Percentiles rank a stretch among this genome's conserved stretches.
Conservation (phyloP, 1,139 yeast genomes). For the Geotrichum carabidarum region DNA sequence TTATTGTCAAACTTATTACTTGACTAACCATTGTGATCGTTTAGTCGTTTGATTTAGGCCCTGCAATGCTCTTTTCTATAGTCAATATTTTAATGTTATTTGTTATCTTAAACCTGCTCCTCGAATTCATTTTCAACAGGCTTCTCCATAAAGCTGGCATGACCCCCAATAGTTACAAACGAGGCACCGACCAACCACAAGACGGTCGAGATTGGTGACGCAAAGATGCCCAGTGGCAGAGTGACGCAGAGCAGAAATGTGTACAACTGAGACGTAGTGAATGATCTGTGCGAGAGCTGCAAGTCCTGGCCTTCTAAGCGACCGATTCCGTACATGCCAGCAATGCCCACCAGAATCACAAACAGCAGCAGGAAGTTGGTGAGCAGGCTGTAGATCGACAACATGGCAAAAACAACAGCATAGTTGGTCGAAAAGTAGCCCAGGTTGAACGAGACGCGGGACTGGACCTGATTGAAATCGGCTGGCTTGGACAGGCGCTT, state of each 20-base stretch:
- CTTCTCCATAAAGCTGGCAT: slow-evolving; percentile 92
- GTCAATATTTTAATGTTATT: slow-evolving; percentile 1
- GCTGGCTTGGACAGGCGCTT: slow-evolving; percentile 86
- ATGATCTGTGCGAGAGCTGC: slow-evolving; percentile 43
- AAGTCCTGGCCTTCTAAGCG: slow-evolving; percentile 78
- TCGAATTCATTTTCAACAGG: slow-evolving; percentile 97
- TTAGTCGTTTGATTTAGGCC: neutral
- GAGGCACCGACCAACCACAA: slow-evolving; percentile 98
- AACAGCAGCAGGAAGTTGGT: slow-evolving; percentile 81
- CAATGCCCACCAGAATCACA: slow-evolving; percentile 53
- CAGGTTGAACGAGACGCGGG: slow-evolving; percentile 79
- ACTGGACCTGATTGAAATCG: slow-evolving; percentile 83
- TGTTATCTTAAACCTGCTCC: slow-evolving; percentile 47
- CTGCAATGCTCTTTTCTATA: neutral
- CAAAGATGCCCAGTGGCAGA: slow-evolving; percentile 84
- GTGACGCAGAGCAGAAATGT: slow-evolving; percentile 67
- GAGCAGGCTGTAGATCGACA: slow-evolving; percentile 65
- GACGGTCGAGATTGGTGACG: slow-evolving; percentile 88
- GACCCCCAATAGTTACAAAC: slow-evolving; percentile 78
- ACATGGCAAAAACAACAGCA: slow-evolving; percentile 63
- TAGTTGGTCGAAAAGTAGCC: slow-evolving; percentile 88
- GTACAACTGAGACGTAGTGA: slow-evolving; percentile 77
- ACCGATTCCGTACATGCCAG: slow-evolving; percentile 75
- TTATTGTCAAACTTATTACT: neutral
- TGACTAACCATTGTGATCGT: neutral